These are phyloP conservation scores for Conoideocrella luteorostrata DNA, from an alignment of 2,329 filamentous ascomycete species.

Conservation along the genomic window DNA sequence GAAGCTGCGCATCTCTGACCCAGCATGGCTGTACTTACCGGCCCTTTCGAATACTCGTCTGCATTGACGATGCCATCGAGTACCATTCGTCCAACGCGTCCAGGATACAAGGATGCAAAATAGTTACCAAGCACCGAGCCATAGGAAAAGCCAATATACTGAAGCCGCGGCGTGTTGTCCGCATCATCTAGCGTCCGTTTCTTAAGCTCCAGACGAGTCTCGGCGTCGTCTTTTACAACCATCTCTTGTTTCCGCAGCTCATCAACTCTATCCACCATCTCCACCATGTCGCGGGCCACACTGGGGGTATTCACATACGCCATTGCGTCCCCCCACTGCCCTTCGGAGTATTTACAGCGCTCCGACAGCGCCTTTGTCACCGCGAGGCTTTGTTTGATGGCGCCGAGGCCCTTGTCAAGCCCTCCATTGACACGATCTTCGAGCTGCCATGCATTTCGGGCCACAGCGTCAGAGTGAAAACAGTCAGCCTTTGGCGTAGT, in stretches of 20 bases:
- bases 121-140: slow-evolving; percentile 18
- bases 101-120: slow-evolving; percentile 19
- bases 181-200: too few species aligned
- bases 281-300: slow-evolving; percentile 11
- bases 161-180: too few species aligned
- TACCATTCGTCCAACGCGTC: slow-evolving; percentile 29
- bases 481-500: slow-evolving; percentile 8
- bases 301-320: slow-evolving; percentile 16
- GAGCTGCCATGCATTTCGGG: not conserved
- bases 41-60: slow-evolving; percentile 21
- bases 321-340: slow-evolving; percentile 15
- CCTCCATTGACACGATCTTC: not conserved
- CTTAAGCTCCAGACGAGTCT: too few species aligned
- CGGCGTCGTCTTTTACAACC: too few species aligned
- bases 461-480: slow-evolving; percentile 15
- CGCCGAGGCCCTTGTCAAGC: not conserved
- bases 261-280: slow-evolving; percentile 8
- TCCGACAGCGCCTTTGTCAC: slow-evolving; percentile 15
- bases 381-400: slow-evolving; percentile 8
- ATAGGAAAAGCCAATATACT: slow-evolving; percentile 43
- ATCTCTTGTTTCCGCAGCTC: slow-evolving; percentile 4
- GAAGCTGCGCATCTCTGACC: not conserved
- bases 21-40: slow-evolving; percentile 15
- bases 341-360: slow-evolving; percentile 18
- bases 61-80: slow-evolving; percentile 26